Conservation (phyloP, 768 basidiomycete genomes). For the Gloeophyllum trabeum region DNA sequence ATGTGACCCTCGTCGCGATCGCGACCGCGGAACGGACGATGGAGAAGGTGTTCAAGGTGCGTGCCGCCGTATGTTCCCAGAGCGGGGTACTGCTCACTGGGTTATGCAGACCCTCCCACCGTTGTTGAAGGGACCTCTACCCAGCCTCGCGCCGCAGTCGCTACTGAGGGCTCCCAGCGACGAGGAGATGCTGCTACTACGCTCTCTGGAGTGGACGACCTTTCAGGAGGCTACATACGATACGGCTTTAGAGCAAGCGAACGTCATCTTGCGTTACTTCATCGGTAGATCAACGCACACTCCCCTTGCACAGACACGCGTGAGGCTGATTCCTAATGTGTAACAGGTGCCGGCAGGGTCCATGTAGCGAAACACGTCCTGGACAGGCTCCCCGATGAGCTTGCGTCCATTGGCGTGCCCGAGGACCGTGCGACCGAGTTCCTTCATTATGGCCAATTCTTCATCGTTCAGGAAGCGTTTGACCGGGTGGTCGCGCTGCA, state of each 20-base stretch:
- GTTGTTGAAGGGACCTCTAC: constrained; percentile 50
- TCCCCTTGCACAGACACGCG: not conserved
- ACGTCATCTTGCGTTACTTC: constrained; percentile 83
- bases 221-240: constrained; percentile 62
- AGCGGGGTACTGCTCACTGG: constrained; percentile 3
- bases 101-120: too few relatives aligned
- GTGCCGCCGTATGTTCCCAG: constrained; percentile 10
- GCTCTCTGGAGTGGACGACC: constrained; percentile 91
- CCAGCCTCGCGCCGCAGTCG: constrained; percentile 44
- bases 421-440: constrained; percentile 68
- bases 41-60: constrained; percentile 55
- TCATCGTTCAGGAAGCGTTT: constrained; percentile 60
- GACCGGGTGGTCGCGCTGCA: constrained; percentile 51
- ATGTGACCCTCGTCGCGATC: constrained; percentile 69
- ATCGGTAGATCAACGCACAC: constrained; percentile 51
- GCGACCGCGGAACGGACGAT: constrained; percentile 73
- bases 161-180: constrained; percentile 48
- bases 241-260: constrained; percentile 78
- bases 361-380: constrained; percentile 53
- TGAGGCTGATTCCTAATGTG: not conserved
- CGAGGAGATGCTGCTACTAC: constrained; percentile 54
- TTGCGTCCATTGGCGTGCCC: constrained; percentile 50
- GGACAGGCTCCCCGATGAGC: constrained; percentile 48
- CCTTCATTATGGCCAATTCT: constrained; percentile 72
- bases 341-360: constrained; percentile 60